Base-by-base conservation (phyloP, 2,329 filamentous ascomycete species). In the Cyphellophora europaea region DNA sequence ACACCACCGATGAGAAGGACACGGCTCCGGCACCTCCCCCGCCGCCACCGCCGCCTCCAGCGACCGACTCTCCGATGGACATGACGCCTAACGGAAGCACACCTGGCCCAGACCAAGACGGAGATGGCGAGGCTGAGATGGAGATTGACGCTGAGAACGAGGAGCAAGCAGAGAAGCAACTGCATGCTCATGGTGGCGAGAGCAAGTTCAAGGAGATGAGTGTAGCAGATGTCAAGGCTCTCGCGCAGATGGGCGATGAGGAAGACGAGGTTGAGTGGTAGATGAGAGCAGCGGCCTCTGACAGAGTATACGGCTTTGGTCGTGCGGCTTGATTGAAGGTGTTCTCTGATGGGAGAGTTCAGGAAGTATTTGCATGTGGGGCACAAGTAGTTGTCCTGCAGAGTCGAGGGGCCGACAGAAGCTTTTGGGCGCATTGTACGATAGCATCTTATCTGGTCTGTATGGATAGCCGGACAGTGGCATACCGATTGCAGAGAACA, bases 1-100 rank as follows among this genome's bases (percentile, higher is more conserved):
- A 44, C 13, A 6, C 19, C 15, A 13, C 43, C 21, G n/a, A n/a
- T n/a, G 41, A 44, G 11, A 6, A 34, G 16, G 41, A 42, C 13
- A 43, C 42, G 11, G 52, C 55, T 2, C 55, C 56, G 5, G 53
- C 54, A n/a, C 56, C 55, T 3, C 50, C 48, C 10, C 43, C 47
- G 31, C 48, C 51, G 6, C 49, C 50, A 14, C 51, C 51, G 13
- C 49, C 50, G 25, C 45, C 44, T 18, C 42, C 48, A 3, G 47
- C 48, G 10, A 32, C 42, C 5, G 47, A 48, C 21, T 44, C 47
- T 12, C 45, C 48, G 6, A 36, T 43, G 12, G 44, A 36, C 11
- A 41, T 38, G 14, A 44, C 46, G 23, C 46, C 46, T 8, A 25
- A 25, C n/a, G 21, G 21, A 25, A 25, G n/a, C 21, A 8, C 21